Base-by-base conservation (phyloP, 2,329 filamentous ascomycete species). In the Arthrinium phaeospermum region DNA sequence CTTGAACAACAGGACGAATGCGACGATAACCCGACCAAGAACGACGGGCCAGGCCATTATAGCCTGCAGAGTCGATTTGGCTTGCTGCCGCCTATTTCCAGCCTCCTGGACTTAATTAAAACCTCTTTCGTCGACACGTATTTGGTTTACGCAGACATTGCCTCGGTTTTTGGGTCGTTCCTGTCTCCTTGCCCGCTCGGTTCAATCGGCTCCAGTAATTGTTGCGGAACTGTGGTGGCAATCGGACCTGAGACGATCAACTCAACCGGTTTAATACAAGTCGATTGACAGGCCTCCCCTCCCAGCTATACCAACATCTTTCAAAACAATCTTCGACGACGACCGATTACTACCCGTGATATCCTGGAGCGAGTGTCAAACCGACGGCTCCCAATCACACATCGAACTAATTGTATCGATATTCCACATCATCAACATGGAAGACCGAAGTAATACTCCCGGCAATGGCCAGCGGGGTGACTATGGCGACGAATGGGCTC, bases 401-500 rank as follows among this genome's bases (percentile, higher is more conserved):
- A n/a, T 34, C 53, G 64, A 47, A 27, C 27, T 16, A 14, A 24
- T 27, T 34, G n/a, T 22, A 34, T 49, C 41, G 49, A 57, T 24
- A 49, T 34, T 68, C 34, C 57, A 68, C 71, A 69, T 30, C 30
- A 72, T 67, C 71, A 78, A 68, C 72, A 80, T 80, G 79, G 73
- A 78, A 30, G 72, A 74, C 70, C 75, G 74, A 67, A 75, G 73
- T 49, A 74, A 75, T 57, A 53, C 64, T n/a, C 72, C 77, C 53
- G 77, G 75, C 51, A 73, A 67, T 51, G 71, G 72, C 71, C 77
- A 80, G 70, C 77, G 80, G 70, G 82, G 78, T 51, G 84, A 86
- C 8, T 89, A 90, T 78, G 92, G 92, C 79, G 93, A 95, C 79
- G 88, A 89, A 79, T 94, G 92, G 91, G 94, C 95, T 37, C 88